These are phyloP conservation scores for Phymatotrichopsis omnivora DNA, from an alignment of 2,329 filamentous ascomycete genomes.

Conservation along the genomic window DNA sequence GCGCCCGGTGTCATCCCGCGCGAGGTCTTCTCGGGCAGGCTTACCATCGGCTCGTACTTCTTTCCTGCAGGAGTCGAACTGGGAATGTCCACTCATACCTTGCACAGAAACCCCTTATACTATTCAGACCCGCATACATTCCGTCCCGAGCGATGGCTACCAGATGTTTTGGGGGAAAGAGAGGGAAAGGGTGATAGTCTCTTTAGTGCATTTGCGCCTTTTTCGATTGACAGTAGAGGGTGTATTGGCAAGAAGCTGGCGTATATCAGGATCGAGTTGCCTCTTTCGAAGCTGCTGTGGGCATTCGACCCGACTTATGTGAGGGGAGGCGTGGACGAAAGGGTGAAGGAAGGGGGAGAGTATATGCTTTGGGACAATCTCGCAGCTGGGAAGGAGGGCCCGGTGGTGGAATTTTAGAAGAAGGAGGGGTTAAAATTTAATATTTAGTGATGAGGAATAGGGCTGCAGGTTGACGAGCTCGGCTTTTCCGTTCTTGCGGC, in stretches of 20 bases:
- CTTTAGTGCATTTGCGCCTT: constrained; percentile 64
- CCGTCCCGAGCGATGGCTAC: constrained; percentile 56
- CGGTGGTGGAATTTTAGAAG: constrained; percentile 52
- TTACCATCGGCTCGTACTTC: constrained; percentile 44
- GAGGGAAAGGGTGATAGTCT: constrained; percentile 47
- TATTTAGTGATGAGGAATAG: too few relatives aligned
- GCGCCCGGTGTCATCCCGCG: constrained; percentile 52
- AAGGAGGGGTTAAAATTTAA: too few relatives aligned
- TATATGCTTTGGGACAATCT: constrained; percentile 64
- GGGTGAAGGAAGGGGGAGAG: too few relatives aligned
- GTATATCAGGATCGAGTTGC: constrained; percentile 56
- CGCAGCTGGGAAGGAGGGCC: constrained; percentile 62
- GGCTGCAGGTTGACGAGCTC: too few relatives aligned
- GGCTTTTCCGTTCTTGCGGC: too few relatives aligned
- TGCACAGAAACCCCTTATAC: constrained; percentile 57
- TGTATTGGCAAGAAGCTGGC: constrained; percentile 64
- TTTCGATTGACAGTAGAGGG: constrained; percentile 57
- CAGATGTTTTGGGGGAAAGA: constrained; percentile 44
- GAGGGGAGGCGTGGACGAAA: constrained; percentile 34
- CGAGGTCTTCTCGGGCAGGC: constrained; percentile 47
- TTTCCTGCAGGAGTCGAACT: constrained; percentile 50
- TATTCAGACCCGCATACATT: constrained; percentile 51
- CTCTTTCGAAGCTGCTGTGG: constrained; percentile 51
- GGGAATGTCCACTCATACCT: constrained; percentile 55
- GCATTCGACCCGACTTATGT: constrained; percentile 53